These are phyloP conservation scores for Tetraselmis striata DNA, from an alignment of 139 green algal genomes.

Conservation along the genomic window DNA sequence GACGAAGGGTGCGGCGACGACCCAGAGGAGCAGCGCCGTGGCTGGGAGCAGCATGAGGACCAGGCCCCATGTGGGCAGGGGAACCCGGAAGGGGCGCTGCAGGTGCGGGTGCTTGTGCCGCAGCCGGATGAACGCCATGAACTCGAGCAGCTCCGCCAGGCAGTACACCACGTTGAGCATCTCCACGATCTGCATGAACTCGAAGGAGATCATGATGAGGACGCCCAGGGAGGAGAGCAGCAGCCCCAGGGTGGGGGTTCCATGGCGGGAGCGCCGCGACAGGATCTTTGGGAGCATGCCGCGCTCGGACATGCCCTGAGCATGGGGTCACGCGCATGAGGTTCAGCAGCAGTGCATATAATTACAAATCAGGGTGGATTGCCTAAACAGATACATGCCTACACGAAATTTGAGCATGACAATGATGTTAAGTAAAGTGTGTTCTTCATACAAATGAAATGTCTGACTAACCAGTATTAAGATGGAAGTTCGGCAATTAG, in stretches of 20 bases:
- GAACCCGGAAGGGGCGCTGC: constrained; percentile 57
- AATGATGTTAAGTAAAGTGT: too few relatives aligned
- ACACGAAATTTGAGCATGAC: too few relatives aligned
- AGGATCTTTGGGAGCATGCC: constrained; percentile 83
- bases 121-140: constrained; percentile 84
- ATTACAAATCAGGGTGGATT: neutral
- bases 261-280: constrained; percentile 54
- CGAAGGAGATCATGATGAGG: constrained; percentile 51
- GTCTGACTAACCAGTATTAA: too few relatives aligned
- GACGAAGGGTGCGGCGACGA: constrained; percentile 18
- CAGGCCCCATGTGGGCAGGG: constrained; percentile 65
- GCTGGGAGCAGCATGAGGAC: constrained; percentile 74
- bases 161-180: constrained; percentile 95
- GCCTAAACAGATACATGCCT: too few relatives aligned
- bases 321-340: neutral
- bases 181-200: constrained; percentile 81
- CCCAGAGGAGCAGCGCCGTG: constrained; percentile 49
- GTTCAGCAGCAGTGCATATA: constrained; percentile 17
- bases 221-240: constrained; percentile 72
- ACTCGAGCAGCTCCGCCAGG: constrained; percentile 91
- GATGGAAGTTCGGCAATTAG: too few relatives aligned
- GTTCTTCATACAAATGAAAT: too few relatives aligned
- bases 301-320: constrained; percentile 88
- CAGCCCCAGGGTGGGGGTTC: constrained; percentile 83
- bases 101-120: constrained; percentile 61